phyloP scores from a whole-genome alignment of 2,329 filamentous ascomycete species.

The Cladosporium sp. region DNA sequence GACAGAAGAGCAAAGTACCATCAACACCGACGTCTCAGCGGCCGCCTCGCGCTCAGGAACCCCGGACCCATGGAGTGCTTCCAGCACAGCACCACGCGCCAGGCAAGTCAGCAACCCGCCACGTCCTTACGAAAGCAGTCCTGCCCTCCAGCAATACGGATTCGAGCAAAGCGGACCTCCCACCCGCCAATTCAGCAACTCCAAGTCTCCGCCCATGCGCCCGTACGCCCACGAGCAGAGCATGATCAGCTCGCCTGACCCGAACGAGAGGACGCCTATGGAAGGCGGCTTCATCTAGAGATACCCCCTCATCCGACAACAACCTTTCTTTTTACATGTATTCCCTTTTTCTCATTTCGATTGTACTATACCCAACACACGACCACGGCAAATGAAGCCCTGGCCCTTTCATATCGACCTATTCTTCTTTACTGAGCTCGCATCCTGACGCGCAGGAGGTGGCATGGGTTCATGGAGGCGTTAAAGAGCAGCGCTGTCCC shows the following conservation, averaged over 20 bases:
- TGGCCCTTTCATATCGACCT: too few species aligned
- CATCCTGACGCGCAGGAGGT: too few species aligned
- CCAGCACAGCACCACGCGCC: neutral
- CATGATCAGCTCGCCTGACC: slow-evolving; percentile 4
- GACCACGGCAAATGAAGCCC: too few species aligned
- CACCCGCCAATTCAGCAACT: slow-evolving; percentile 5
- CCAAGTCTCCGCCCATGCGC: slow-evolving; percentile 1
- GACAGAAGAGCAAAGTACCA: slow-evolving; percentile 1
- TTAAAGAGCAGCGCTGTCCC: too few species aligned
- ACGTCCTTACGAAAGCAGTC: slow-evolving; percentile 17
- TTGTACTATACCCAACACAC: too few species aligned
- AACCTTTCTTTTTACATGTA: neutral
- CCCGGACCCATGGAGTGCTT: slow-evolving; percentile 19
- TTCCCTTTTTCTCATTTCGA: too few species aligned
- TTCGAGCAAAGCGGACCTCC: slow-evolving; percentile 10
- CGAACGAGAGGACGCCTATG: slow-evolving; percentile 4
- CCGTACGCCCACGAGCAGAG: slow-evolving; percentile 10
- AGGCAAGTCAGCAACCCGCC: slow-evolving; percentile 6
- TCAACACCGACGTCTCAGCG: slow-evolving; percentile 1
- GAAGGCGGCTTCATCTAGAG: slow-evolving; percentile 13
- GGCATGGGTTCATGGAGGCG: too few species aligned
- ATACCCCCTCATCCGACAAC: neutral
- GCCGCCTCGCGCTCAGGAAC: slow-evolving; percentile 18
- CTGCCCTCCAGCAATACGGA: slow-evolving; percentile 17
- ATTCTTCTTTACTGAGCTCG: too few species aligned